Base-by-base conservation (phyloP, 2,329 filamentous ascomycete species). In the Conoideocrella luteorostrata region DNA sequence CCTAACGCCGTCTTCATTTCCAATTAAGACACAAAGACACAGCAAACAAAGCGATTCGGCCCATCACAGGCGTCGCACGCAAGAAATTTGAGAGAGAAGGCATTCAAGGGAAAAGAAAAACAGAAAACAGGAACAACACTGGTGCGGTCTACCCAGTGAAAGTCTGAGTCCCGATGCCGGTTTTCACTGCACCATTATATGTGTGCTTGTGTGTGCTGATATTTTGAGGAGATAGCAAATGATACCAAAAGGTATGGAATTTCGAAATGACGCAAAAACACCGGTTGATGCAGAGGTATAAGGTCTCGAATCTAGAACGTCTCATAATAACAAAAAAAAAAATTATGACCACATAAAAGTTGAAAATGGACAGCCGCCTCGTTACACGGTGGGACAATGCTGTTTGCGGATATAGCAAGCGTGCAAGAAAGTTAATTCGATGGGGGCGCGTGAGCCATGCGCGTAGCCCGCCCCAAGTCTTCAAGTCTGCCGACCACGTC, bases 211-310 rank as follows among this genome's bases (percentile, higher is more conserved):
- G 20, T 23, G 33, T 40, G 28, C 28, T 32, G 39, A 15, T 33
- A 6, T 6, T 33, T 17, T 33, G 7, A 1, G 17, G 24, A n/a
- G 17, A 22, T 32, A 40, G 18, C 13, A 34, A 23, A 28, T 15
- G 29, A 30, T 17, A 33, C 12, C 10, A 32, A 34, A 43, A 45
- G 46, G 32, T n/a, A 45, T 23, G 47, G 50, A 45, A 40, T 41
- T 46, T 45, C 20, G 43, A 45, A 51, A 53, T 49, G 44, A 52
- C 47, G 48, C 52, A 51, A 47, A 36, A 55, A 54, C 53, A 53
- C 50, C 53, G 47, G 38, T 47, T 46, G 41, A 55, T 55, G 48
- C 51, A 55, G 50, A 52, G 49, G 49, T 50, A 49, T 51, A 52
- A 50, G 28, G 43, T 50, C 48, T 46, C 44, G 38, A 52, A 51